Percentiles rank a stretch among this genome's conserved stretches.
phyloP scores from a whole-genome alignment of 78 protist genomes.

The Dictyostelium citrinum region DNA sequence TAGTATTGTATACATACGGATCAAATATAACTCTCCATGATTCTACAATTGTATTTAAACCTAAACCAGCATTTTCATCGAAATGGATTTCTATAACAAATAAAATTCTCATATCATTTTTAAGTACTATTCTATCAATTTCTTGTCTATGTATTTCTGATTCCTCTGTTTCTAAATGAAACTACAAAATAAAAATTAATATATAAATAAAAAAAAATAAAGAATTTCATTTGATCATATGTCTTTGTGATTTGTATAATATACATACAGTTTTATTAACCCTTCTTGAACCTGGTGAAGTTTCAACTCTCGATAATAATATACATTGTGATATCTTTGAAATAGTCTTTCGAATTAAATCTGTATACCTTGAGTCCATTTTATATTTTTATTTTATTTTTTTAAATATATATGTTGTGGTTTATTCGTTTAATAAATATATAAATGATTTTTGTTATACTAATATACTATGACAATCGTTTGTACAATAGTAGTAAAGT shows the following conservation, averaged over 20 bases:
- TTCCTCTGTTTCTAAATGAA: slow-evolving; percentile 67
- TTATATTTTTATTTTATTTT: background rate
- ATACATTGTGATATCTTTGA: slow-evolving; percentile 43
- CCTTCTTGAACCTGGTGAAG: background rate
- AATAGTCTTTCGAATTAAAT: slow-evolving; percentile 29
- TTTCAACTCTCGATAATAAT: slow-evolving; percentile 34
- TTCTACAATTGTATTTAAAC: slow-evolving; percentile 50
- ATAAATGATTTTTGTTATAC: background rate
- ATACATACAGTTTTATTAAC: slow-evolving; percentile 46
- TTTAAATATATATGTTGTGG: background rate
- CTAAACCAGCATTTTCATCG: slow-evolving; percentile 44
- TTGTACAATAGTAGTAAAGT: background rate
- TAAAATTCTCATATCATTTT: slow-evolving; percentile 35
- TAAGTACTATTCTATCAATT: background rate
- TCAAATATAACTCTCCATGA: slow-evolving; percentile 75
- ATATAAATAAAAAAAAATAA: no score
- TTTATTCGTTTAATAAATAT: background rate
- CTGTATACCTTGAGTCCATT: slow-evolving; percentile 8
- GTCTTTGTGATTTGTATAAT: background rate
- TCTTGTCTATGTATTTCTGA: slow-evolving; percentile 27
- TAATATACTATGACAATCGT: background rate
- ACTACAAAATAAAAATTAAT: background rate
- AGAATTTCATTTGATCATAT: background rate
- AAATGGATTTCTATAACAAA: slow-evolving; percentile 67
- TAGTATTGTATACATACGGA: slow-evolving; percentile 10